phyloP scores from a whole-genome alignment of 2,329 filamentous ascomycete genomes.

The Malbranchea zuffiana region DNA sequence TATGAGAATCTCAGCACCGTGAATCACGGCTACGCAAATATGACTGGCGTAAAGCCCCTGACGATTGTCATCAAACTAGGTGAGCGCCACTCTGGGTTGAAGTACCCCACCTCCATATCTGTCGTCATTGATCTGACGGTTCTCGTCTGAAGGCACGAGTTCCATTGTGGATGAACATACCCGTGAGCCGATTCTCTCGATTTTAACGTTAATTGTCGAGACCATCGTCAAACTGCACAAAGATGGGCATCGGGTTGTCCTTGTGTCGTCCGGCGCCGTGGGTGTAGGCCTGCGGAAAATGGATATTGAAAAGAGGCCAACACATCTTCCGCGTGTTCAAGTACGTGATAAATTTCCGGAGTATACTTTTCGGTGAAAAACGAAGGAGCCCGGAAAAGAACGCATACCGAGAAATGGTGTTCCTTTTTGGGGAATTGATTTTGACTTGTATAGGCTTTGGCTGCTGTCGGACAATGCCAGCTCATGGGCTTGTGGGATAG shows the following conservation, averaged over 20 bases:
- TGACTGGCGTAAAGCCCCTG: conserved; percentile 59
- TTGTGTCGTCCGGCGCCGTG: conserved; percentile 95
- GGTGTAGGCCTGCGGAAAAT: conserved; percentile 85
- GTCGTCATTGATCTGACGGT: conserved; percentile 9
- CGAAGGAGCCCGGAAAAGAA: background rate
- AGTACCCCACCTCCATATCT: conserved; percentile 11
- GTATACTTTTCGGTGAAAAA: background rate
- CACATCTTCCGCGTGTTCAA: conserved; percentile 81
- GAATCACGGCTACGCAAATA: no score
- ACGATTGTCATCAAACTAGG: conserved; percentile 82
- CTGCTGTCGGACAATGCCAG: conserved; percentile 89
- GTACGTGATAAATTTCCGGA: conserved; percentile 33
- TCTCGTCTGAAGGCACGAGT: conserved; percentile 61
- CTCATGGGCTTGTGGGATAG: conserved; percentile 94
- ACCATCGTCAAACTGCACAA: conserved; percentile 77
- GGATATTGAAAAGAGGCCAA: conserved; percentile 77
- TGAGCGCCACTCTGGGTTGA: conserved; percentile 30
- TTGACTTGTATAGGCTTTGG: conserved; percentile 53
- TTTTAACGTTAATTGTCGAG: conserved; percentile 84
- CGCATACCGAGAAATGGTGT: no score
- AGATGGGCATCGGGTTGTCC: conserved; percentile 87
- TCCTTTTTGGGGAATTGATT: no score
- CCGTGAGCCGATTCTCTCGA: conserved; percentile 84
- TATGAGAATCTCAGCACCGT: no score
- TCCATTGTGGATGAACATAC: conserved; percentile 97